Evolutionary conservation across 805 yeast species (phyloP), one percentile per base, ranked within the genome.

Genomic region (Kluyveromyces starmeri): DNA sequence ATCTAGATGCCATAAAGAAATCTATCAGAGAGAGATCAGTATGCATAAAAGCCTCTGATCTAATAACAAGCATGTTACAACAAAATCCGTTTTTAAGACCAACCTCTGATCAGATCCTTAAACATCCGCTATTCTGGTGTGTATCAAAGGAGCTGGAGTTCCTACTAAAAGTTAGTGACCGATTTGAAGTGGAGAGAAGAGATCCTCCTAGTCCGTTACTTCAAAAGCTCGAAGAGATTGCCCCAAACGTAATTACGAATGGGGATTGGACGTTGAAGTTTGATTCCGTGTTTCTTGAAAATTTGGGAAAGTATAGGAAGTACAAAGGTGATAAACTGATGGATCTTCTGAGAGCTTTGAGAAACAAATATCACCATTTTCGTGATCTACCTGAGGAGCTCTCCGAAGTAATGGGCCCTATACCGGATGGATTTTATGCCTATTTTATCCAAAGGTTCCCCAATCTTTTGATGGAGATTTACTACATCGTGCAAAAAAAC

Each of bases 281-380:
- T 53, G 94, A 85, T 48, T 51, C 61, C n/a, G 62, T 66, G 11
- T 83, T 89, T 49, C 68, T 83, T 62, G 83, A 78, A 20, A 86
- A 89, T 51, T 65, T 92, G 43, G 96, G 95, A 13, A 84, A 83
- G 51, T 92, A 85, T 55, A 70, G 99, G 46, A 88, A 85, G 56
- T 92, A 92, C 55, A 79, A 80, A 43, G 71, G 81, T 1, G 75
- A 71, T 38, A 82, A 77, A 47, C 59, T 92, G 29, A 75, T 86
- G 77, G 98, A 92, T 55, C 61, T 92, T 34, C 59, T 92, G 39
- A 66, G 99, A 39, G 96, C 96, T 0, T 58, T 92, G 46, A 69
- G 99, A 48, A 92, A 92, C 62, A 92, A 92, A 57, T 80, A 84
- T 50, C 97, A 92, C 56, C 99, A 92, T 56, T 89, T 71, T 56